Evolutionary conservation across 148 eudicot genomes (phyloP).

Genomic region (Fagopyrum homotropicum): DNA sequence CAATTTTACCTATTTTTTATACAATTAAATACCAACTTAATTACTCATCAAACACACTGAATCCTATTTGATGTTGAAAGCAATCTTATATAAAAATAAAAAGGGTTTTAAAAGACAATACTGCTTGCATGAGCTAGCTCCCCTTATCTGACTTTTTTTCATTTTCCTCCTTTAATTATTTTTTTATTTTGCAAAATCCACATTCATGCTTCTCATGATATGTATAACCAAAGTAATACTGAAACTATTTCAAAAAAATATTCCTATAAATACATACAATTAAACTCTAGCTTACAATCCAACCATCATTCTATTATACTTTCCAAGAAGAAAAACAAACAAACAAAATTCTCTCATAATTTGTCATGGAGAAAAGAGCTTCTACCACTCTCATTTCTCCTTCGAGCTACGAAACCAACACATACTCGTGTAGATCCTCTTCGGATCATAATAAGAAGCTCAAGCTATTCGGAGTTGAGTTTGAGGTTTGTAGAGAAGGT

Average conservation of each 20-base stretch:
- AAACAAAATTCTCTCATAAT: not conserved
- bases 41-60: conserved; percentile 33
- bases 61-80: conserved; percentile 63
- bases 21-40: conserved; percentile 22
- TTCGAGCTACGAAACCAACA: not conserved
- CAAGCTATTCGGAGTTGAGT: conserved; percentile 71
- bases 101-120: not conserved
- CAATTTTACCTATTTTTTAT: conserved; percentile 12
- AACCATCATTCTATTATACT: not conserved
- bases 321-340: not conserved
- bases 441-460: conserved; percentile 34
- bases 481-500: conserved; percentile 24
- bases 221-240: not conserved
- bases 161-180: not conserved
- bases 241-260: too few species aligned
- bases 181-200: not conserved
- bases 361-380: not conserved
- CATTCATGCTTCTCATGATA: conserved; percentile 14
- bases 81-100: conserved; percentile 3
- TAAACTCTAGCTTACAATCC: not conserved
- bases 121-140: conserved; percentile 2
- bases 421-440: not conserved
- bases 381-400: not conserved
- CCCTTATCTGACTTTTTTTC: conserved; percentile 1
- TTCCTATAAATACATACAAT: not conserved